Evolutionary conservation across 148 eudicot species (phyloP).

Genomic region (Rhododendron kiyosumense): DNA sequence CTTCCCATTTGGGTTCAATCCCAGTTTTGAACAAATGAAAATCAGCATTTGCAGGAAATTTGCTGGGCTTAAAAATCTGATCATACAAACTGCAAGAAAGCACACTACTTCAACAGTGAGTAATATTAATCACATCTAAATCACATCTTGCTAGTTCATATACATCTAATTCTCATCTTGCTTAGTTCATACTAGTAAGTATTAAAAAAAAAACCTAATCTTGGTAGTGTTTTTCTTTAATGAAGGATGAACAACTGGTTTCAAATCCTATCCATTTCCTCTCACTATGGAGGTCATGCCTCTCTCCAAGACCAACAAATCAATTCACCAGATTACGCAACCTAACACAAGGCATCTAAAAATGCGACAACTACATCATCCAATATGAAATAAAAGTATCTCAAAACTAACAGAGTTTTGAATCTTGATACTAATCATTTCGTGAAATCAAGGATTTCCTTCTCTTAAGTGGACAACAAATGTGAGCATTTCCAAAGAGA

Average conservation of each 20-base stretch:
- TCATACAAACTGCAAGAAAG: constrained; percentile 77
- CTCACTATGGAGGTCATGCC: background rate
- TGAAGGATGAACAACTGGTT: background rate
- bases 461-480: background rate
- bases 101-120: constrained; percentile 12
- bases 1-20: constrained; percentile 99
- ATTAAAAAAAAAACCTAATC: background rate
- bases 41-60: constrained; percentile 65
- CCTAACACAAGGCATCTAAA: background rate
- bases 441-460: background rate
- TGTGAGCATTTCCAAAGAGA: background rate
- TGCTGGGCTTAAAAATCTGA: constrained; percentile 85
- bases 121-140: background rate
- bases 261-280: background rate
- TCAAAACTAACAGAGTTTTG: background rate
- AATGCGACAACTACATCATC: background rate
- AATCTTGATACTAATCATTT: background rate
- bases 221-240: background rate
- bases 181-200: background rate
- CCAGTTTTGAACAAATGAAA: constrained; percentile 91
- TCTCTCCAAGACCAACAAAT: background rate
- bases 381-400: background rate
- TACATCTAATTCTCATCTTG: too few relatives aligned
- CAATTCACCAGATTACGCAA: background rate
- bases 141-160: too few relatives aligned